Evolutionary conservation across 2,329 filamentous ascomycete genomes (phyloP).

Genomic region (Tolypocladium endophyticum): DNA sequence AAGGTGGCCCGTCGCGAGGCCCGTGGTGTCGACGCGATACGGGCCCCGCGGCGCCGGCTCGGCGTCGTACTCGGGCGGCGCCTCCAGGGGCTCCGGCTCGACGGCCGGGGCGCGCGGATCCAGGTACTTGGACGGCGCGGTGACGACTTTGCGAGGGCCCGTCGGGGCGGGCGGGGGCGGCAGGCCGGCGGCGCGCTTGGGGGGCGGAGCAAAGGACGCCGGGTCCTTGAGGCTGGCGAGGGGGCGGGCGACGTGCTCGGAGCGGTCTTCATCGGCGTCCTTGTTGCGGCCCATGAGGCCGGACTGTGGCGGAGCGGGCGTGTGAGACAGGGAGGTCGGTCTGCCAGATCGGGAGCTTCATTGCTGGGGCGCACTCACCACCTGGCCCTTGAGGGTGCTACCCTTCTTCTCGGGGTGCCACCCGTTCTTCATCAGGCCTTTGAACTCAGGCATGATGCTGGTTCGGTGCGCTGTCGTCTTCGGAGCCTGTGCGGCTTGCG

Average conservation of each 20-base stretch:
- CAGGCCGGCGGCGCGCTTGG: slow-evolving; percentile 43
- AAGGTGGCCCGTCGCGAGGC: slow-evolving; percentile 56
- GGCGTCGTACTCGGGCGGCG: slow-evolving; percentile 14
- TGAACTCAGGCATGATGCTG: slow-evolving; percentile 33
- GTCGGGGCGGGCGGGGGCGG: slow-evolving; percentile 14
- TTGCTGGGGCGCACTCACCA: slow-evolving; percentile 25
- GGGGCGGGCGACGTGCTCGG: slow-evolving; percentile 41
- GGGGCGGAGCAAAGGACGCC: slow-evolving; percentile 67
- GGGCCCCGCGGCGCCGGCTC: slow-evolving; percentile 45
- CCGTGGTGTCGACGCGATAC: slow-evolving; percentile 61
- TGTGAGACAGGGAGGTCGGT: background rate
- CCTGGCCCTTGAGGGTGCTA: slow-evolving; percentile 23
- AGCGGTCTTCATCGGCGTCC: slow-evolving; percentile 12
- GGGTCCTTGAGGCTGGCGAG: slow-evolving; percentile 66
- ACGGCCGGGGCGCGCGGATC: slow-evolving; percentile 14
- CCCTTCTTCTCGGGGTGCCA: slow-evolving; percentile 38
- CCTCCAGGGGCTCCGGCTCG: slow-evolving; percentile 5
- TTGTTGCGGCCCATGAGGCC: slow-evolving; percentile 33
- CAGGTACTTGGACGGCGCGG: slow-evolving; percentile 21
- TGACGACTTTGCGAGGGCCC: slow-evolving; percentile 14
- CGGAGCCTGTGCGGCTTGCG: background rate
- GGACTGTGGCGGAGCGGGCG: slow-evolving; percentile 22
- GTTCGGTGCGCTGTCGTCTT: background rate
- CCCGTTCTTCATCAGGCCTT: slow-evolving; percentile 37
- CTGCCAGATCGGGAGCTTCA: no score